Percentiles rank a stretch among this genome's conserved stretches.
phyloP scores from a whole-genome alignment of 352 stramenopile genomes.

The Pythium oligandrum region DNA sequence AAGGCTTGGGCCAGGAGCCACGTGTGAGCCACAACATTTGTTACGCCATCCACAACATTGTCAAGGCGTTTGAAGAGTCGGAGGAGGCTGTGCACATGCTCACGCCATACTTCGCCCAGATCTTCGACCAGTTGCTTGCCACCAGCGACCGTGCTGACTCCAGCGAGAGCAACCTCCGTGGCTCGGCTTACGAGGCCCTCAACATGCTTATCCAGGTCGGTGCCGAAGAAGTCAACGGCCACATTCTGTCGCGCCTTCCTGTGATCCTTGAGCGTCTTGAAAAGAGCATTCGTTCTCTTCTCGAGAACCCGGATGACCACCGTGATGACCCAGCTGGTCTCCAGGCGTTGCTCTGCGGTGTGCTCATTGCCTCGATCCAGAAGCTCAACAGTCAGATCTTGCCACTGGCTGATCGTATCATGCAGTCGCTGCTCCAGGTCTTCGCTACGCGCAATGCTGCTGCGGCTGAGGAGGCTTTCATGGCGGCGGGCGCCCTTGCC shows the following conservation, averaged over 20 bases:
- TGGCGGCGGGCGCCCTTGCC: conserved; percentile 91
- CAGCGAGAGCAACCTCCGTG: conserved; percentile 88
- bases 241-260: conserved; percentile 78
- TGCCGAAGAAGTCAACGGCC: conserved; percentile 63
- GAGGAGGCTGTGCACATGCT: conserved; percentile 81
- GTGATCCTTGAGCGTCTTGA: conserved; percentile 78
- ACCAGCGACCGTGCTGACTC: conserved; percentile 87
- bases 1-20: conserved; percentile 82
- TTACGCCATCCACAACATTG: conserved; percentile 96
- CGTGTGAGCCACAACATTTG: conserved; percentile 93
- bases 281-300: conserved; percentile 51
- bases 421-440: conserved; percentile 94
- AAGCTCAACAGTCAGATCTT: conserved; percentile 89
- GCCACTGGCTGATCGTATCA: conserved; percentile 90
- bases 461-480: conserved; percentile 95
- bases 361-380: conserved; percentile 92
- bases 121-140: conserved; percentile 92
- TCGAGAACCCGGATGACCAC: conserved; percentile 71
- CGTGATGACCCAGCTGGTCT: conserved; percentile 70
- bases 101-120: conserved; percentile 84
- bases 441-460: conserved; percentile 92
- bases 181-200: conserved; percentile 91
- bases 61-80: conserved; percentile 89
- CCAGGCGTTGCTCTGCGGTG: conserved; percentile 85
- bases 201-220: conserved; percentile 91